These are phyloP conservation scores for Ustilago loliicola DNA, from an alignment of 1,284 basidiomycete genomes.

Conservation along the genomic window DNA sequence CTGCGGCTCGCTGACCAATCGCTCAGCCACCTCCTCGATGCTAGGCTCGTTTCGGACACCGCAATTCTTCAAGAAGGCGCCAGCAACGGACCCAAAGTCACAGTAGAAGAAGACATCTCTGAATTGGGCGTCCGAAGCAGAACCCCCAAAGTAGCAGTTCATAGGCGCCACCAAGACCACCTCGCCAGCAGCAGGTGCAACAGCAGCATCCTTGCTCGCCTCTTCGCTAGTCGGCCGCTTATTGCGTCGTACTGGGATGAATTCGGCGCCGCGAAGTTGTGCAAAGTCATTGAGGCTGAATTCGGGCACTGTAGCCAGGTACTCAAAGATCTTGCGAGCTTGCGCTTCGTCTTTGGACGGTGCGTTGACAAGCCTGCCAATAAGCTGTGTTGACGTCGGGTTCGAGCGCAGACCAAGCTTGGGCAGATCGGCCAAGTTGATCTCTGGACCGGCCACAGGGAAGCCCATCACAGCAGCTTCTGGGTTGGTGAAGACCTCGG, in stretches of 20 bases:
- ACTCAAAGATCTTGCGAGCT: conserved; percentile 81
- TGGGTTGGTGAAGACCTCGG: conserved; percentile 81
- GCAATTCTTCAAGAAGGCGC: conserved; percentile 83
- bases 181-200: conserved; percentile 16
- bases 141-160: conserved; percentile 76
- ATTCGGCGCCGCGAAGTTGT: conserved; percentile 44
- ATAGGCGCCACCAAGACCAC: conserved; percentile 54
- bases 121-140: conserved; percentile 53
- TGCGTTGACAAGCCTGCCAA: conserved; percentile 77
- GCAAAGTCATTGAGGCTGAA: conserved; percentile 51
- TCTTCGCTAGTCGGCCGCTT: conserved; percentile 11
- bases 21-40: conserved; percentile 77
- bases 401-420: conserved; percentile 83
- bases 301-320: conserved; percentile 76
- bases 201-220: conserved; percentile 9
- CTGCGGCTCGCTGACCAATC: conserved; percentile 73
- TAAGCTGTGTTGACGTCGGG: conserved; percentile 79
- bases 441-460: conserved; percentile 75
- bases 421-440: conserved; percentile 73
- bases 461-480: conserved; percentile 85
- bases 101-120: conserved; percentile 79
- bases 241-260: conserved; percentile 59
- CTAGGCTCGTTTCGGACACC: conserved; percentile 91
- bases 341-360: conserved; percentile 77
- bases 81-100: conserved; percentile 86